Percentiles rank a stretch among this genome's conserved stretches.
These are phyloP conservation scores for Reticulascus tulasneorum DNA, from an alignment of 2,329 filamentous ascomycete species.

Conservation along the genomic window DNA sequence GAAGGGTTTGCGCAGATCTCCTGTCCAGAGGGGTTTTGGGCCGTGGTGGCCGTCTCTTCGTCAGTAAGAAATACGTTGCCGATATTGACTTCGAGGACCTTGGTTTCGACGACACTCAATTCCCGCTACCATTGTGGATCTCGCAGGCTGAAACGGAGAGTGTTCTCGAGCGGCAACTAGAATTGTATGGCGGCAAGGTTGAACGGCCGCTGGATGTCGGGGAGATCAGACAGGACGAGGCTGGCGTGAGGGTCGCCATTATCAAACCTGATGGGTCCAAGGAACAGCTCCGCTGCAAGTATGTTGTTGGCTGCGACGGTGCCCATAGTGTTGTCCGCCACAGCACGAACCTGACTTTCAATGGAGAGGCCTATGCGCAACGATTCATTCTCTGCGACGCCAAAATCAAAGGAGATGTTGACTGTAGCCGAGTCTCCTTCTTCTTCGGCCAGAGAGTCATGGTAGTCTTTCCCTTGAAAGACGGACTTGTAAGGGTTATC, in stretches of 20 bases:
- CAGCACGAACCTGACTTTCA: slow-evolving; percentile 31
- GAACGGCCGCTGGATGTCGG: slow-evolving; percentile 26
- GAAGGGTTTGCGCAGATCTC: slow-evolving; percentile 28
- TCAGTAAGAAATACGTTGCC: slow-evolving; percentile 25
- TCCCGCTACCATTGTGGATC: slow-evolving; percentile 24
- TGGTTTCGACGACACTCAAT: slow-evolving; percentile 24
- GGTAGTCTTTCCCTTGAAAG: slow-evolving; percentile 26
- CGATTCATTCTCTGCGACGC: slow-evolving; percentile 41
- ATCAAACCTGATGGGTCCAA: slow-evolving; percentile 13
- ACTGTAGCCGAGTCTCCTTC: slow-evolving; percentile 16
- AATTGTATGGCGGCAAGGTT: slow-evolving; percentile 19
- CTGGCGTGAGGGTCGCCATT: slow-evolving; percentile 22
- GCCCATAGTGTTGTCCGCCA: slow-evolving; percentile 40
- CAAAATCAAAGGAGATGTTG: slow-evolving; percentile 17
- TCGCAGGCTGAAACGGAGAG: slow-evolving; percentile 30
- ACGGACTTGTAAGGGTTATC: slow-evolving; percentile 23
- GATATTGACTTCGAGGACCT: slow-evolving; percentile 28
- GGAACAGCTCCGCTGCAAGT: slow-evolving; percentile 28
- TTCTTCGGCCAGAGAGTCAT: slow-evolving; percentile 30
- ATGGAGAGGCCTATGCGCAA: slow-evolving; percentile 37
- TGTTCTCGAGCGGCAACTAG: slow-evolving; percentile 24
- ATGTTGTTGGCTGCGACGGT: slow-evolving; percentile 45
- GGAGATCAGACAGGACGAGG: slow-evolving; percentile 22
- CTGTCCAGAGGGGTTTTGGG: slow-evolving; percentile 30
- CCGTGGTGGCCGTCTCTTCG: slow-evolving; percentile 32